A percentile compares a stretch with the other conserved stretches of the same genome.
Evolutionary conservation across 306 rosid genomes (phyloP).

Genomic region (Glycine tomentella): DNA sequence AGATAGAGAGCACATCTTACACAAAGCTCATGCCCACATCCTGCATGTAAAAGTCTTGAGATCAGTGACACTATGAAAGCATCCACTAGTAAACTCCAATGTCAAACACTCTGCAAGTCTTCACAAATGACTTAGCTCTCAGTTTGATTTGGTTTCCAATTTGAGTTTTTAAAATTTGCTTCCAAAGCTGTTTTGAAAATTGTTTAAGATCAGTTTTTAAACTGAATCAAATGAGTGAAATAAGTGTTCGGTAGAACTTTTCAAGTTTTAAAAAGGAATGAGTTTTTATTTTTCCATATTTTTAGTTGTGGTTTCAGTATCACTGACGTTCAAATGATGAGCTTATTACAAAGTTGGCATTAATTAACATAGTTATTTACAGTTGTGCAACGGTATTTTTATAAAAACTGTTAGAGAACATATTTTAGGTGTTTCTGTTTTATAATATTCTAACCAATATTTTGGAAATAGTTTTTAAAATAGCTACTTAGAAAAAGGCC

Average conservation of each 20-base stretch:
- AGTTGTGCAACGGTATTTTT: neutral
- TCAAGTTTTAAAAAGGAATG: neutral
- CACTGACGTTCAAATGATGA: neutral
- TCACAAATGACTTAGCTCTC: too few relatives aligned
- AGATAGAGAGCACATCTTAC: constrained; percentile 93
- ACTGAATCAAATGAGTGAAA: neutral
- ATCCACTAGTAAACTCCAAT: constrained; percentile 7
- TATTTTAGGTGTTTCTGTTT: neutral
- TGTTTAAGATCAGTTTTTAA: neutral
- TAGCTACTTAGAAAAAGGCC: neutral
- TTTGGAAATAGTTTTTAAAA: too few relatives aligned
- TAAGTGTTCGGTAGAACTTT: neutral
- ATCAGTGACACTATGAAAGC: constrained; percentile 31
- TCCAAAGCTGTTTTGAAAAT: neutral
- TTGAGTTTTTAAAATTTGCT: neutral
- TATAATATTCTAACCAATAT: too few relatives aligned
- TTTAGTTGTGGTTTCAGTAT: neutral
- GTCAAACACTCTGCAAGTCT: neutral
- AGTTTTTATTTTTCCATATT: neutral
- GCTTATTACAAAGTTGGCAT: neutral
- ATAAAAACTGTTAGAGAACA: neutral
- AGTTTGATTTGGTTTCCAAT: too few relatives aligned
- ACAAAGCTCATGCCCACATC: constrained; percentile 93
- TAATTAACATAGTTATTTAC: neutral
- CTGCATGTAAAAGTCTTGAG: constrained; percentile 55